phyloP scores from a whole-genome alignment of 176 grass and related monocot species.

The Cocos nucifera region DNA sequence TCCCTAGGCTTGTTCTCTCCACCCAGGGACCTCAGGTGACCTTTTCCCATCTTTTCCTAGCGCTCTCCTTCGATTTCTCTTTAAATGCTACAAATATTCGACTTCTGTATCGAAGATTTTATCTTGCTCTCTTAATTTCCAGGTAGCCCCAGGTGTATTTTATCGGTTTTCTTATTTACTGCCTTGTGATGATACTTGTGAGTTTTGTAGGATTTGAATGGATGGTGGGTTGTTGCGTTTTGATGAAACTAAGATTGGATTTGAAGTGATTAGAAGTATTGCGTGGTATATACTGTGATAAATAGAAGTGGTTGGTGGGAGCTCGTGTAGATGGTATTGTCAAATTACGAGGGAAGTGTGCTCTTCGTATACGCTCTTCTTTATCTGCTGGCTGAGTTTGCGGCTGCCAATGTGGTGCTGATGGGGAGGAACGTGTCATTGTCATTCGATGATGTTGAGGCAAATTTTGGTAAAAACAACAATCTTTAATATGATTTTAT shows the following conservation, averaged over 20 bases:
- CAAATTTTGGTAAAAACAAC: slow-evolving; percentile 5
- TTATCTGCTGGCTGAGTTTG: background rate
- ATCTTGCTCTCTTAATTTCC: background rate
- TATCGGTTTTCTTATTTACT: slow-evolving; percentile 8
- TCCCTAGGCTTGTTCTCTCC: background rate
- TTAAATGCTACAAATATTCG: background rate
- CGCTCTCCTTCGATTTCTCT: background rate
- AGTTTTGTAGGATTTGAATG: slow-evolving; percentile 25
- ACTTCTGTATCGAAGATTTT: slow-evolving; percentile 4
- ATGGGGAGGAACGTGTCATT: slow-evolving; percentile 11
- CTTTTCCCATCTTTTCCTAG: background rate
- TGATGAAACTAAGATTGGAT: slow-evolving; percentile 6
- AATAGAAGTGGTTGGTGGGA: slow-evolving; percentile 7
- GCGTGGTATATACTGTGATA: background rate
- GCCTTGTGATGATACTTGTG: slow-evolving; percentile 1
- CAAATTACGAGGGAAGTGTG: background rate
- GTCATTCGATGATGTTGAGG: slow-evolving; percentile 8
- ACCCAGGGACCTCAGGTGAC: background rate
- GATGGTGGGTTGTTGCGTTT: slow-evolving; percentile 1
- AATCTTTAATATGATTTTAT: background rate
- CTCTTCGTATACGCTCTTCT: background rate
- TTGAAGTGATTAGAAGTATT: slow-evolving; percentile 13
- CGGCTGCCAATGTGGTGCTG: slow-evolving; percentile 5
- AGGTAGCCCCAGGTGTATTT: background rate
- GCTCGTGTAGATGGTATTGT: background rate